phyloP scores from a whole-genome alignment of 768 basidiomycete genomes.

The Lentinula lateritia region DNA sequence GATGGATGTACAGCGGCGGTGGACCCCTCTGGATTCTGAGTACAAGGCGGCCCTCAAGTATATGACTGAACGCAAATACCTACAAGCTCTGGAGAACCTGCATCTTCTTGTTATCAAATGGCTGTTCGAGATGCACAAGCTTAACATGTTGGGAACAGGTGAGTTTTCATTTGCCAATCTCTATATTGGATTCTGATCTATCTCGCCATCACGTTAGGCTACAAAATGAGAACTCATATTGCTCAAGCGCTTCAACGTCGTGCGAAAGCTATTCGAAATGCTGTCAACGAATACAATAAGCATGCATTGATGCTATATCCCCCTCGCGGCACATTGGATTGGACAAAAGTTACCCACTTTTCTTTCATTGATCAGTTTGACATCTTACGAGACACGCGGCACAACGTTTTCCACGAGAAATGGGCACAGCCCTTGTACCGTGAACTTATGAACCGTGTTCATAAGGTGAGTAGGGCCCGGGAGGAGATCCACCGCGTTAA shows the following conservation, averaged over 20 bases:
- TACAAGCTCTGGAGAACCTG: slow-evolving; percentile 23
- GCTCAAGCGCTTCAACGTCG: slow-evolving; percentile 23
- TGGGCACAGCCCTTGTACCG: slow-evolving; percentile 22
- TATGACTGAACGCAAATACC: slow-evolving; percentile 17
- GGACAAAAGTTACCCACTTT: slow-evolving; percentile 14
- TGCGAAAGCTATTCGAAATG: slow-evolving; percentile 23
- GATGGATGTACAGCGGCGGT: slow-evolving; percentile 19
- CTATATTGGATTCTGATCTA: neutral
- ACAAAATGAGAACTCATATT: slow-evolving; percentile 26
- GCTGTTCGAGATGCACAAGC: slow-evolving; percentile 31
- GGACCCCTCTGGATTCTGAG: slow-evolving; percentile 18
- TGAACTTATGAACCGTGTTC: slow-evolving; percentile 19
- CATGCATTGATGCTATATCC: slow-evolving; percentile 14
- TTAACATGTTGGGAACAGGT: slow-evolving; percentile 31
- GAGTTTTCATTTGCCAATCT: slow-evolving; percentile 1
- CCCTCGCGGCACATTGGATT: slow-evolving; percentile 11
- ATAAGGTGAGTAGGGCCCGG: slow-evolving; percentile 19
- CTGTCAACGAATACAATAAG: slow-evolving; percentile 25
- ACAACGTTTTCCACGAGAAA: slow-evolving; percentile 24
- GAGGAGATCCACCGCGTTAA: slow-evolving; percentile 26
- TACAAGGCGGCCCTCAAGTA: slow-evolving; percentile 16
- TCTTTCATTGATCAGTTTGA: neutral
- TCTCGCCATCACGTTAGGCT: slow-evolving; percentile 17
- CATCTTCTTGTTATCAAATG: slow-evolving; percentile 25
- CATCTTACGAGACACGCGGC: slow-evolving; percentile 21